Percentiles rank a stretch among this genome's conserved stretches.
These are phyloP conservation scores for Citrus unshiu DNA, from an alignment of 345 rosid species.

Conservation along the genomic window DNA sequence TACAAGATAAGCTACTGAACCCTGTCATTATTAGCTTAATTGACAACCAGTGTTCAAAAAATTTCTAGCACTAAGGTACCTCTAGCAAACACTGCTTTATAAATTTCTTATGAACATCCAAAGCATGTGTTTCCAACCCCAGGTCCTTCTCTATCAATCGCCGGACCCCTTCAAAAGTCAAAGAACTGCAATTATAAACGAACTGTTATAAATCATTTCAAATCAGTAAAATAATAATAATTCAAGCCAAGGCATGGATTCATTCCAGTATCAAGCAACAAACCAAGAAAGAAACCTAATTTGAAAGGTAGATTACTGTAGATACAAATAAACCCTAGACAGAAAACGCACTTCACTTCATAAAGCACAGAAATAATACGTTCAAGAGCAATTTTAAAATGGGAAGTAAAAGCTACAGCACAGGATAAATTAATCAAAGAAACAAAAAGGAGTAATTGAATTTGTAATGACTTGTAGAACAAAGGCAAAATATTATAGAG, in stretches of 20 bases:
- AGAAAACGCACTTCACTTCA: not conserved
- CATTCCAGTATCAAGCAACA: not conserved
- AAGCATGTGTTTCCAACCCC: conserved; percentile 54
- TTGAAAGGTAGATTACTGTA: not conserved
- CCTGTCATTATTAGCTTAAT: not conserved
- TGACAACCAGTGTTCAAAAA: not conserved
- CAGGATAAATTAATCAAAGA: not conserved
- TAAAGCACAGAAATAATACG: not conserved
- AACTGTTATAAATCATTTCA: not conserved
- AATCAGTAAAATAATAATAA: not conserved
- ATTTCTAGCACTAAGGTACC: conserved; percentile 28
- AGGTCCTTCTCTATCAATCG: conserved; percentile 81
- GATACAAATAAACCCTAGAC: not conserved
- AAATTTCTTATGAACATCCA: conserved; percentile 79
- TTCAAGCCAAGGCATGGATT: not conserved
- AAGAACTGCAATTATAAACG: conserved; percentile 38
- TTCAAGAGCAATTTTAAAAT: not conserved
- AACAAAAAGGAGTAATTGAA: not conserved
- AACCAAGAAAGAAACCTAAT: not conserved
- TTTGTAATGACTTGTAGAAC: not conserved
- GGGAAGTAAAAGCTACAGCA: not conserved
- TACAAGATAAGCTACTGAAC: not conserved
- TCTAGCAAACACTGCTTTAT: conserved; percentile 53
- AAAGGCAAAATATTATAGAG: not conserved
- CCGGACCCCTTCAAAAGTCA: conserved; percentile 83